A percentile compares a stretch with the other conserved stretches of the same genome.
These are phyloP conservation scores for Aspergillus calidoustus DNA, from an alignment of 2,329 filamentous ascomycete genomes.

Conservation along the genomic window DNA sequence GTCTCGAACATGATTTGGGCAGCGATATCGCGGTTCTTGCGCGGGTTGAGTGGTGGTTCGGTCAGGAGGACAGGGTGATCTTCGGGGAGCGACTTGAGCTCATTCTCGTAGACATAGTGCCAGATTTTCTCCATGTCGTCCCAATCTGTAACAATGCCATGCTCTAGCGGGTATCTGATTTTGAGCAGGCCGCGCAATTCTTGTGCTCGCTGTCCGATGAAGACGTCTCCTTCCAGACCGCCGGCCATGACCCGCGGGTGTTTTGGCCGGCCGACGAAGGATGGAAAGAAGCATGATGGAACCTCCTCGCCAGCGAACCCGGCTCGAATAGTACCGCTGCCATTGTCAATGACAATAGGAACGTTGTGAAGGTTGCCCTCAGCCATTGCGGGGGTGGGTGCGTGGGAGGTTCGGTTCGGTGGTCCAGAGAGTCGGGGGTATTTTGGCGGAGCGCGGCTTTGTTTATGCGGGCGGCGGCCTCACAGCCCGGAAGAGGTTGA, in stretches of 20 bases:
- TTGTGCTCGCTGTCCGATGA: constrained; percentile 90
- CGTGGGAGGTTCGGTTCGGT: constrained; percentile 10
- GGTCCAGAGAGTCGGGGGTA: constrained; percentile 12
- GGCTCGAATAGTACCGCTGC: constrained; percentile 94
- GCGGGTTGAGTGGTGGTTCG: constrained; percentile 92
- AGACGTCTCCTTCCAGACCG: constrained; percentile 93
- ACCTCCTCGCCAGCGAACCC: constrained; percentile 96
- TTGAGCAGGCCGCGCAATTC: constrained; percentile 92
- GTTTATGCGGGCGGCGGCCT: constrained; percentile 37
- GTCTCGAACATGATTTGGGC: constrained; percentile 98
- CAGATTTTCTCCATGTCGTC: constrained; percentile 99
- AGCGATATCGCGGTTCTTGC: constrained; percentile 92
- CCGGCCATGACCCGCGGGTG: constrained; percentile 94
- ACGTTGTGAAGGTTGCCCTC: constrained; percentile 85
- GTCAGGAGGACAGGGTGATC: constrained; percentile 98
- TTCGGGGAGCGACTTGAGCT: constrained; percentile 94
- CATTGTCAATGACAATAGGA: constrained; percentile 98
- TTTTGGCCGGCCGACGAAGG: constrained; percentile 94
- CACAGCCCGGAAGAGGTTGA: constrained; percentile 29
- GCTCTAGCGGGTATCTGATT: constrained; percentile 93
- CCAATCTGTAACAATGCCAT: constrained; percentile 99
- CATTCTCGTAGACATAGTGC: constrained; percentile 96
- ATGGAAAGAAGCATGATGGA: constrained; percentile 96
- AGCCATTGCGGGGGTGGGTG: constrained; percentile 54
- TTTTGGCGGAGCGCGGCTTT: constrained; percentile 25